A percentile compares a stretch with the other conserved stretches of the same genome.
Evolutionary conservation across 805 yeast genomes (phyloP).

Genomic region (Metschnikowia gelsemii): DNA sequence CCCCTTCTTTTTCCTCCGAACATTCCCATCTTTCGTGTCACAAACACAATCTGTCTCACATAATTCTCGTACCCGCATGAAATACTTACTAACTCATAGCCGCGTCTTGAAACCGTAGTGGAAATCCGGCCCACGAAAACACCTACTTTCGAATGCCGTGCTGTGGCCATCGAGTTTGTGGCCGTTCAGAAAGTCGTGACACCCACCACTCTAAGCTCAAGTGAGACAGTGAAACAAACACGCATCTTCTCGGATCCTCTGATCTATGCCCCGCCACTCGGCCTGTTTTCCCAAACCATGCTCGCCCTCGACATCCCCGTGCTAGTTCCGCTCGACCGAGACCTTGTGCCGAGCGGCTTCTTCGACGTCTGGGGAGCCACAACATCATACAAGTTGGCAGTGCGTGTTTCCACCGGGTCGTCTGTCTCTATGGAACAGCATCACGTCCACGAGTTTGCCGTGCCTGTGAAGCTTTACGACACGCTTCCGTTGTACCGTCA

Average conservation of each 20-base stretch:
- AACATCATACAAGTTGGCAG: constrained; percentile 47
- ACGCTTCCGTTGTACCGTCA: constrained; percentile 55
- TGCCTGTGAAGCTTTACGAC: constrained; percentile 56
- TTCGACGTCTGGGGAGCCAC: constrained; percentile 47
- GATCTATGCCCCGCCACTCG: constrained; percentile 39
- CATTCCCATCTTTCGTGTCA: too few species aligned
- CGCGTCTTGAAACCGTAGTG: constrained; percentile 57
- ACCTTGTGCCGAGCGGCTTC: constrained; percentile 52
- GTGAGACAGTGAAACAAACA: constrained; percentile 34
- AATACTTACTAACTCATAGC: constrained; percentile 30
- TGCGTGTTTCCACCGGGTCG: constrained; percentile 35
- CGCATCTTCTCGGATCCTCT: constrained; percentile 36
- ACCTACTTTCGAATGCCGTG: constrained; percentile 45
- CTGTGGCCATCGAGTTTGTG: constrained; percentile 47
- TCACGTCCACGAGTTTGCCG: constrained; percentile 43
- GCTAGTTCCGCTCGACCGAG: constrained; percentile 53
- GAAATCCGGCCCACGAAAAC: constrained; percentile 54
- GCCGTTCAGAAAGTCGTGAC: constrained; percentile 50
- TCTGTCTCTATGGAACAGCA: constrained; percentile 30
- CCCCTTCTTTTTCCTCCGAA: too few species aligned
- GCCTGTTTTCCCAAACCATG: constrained; percentile 39
- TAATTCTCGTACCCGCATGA: background rate
- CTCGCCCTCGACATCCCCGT: constrained; percentile 61
- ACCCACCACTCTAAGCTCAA: constrained; percentile 39
- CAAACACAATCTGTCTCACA: too few species aligned